Conservation (phyloP, 176 grass and related monocot species). For the Aegilops bicornis region DNA sequence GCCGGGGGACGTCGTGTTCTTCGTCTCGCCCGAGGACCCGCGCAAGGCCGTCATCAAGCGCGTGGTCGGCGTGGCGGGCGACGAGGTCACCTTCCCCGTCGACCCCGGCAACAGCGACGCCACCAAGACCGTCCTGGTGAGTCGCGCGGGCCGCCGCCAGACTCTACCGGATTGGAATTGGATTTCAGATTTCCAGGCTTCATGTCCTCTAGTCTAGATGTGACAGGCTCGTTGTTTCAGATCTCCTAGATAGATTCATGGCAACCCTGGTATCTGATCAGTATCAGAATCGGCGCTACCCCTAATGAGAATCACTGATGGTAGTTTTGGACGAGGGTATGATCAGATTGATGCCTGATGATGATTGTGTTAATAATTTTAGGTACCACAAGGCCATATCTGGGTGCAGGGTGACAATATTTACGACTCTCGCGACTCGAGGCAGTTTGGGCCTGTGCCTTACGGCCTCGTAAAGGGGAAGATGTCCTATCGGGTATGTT, state of each 20-base stretch:
- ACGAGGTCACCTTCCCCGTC: conserved; percentile 61
- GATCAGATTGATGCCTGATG: too few species aligned
- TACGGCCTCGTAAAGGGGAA: conserved; percentile 74
- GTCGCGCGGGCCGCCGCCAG: too few species aligned
- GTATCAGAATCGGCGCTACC: background rate
- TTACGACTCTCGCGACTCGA: conserved; percentile 79
- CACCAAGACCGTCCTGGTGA: conserved; percentile 65
- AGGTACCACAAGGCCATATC: conserved; percentile 82
- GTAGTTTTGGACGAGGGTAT: background rate
- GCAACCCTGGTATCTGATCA: background rate
- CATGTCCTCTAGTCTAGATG: too few species aligned
- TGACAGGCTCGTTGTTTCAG: too few species aligned
- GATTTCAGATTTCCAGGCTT: too few species aligned
- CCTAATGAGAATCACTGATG: background rate
- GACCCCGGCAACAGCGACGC: conserved; percentile 45
- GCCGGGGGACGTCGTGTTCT: conserved; percentile 62
- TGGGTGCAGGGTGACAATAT: conserved; percentile 95
- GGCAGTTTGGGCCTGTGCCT: conserved; percentile 73
- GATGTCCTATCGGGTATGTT: conserved; percentile 58
- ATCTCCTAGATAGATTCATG: too few species aligned
- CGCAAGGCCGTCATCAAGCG: conserved; percentile 61
- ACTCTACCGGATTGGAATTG: too few species aligned
- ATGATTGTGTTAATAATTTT: conserved; percentile 24
- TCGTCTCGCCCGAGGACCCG: conserved; percentile 79
- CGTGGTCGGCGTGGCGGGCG: conserved; percentile 61